Conservation (phyloP, 2,329 filamentous ascomycete genomes). For the Xylaria digitata region DNA sequence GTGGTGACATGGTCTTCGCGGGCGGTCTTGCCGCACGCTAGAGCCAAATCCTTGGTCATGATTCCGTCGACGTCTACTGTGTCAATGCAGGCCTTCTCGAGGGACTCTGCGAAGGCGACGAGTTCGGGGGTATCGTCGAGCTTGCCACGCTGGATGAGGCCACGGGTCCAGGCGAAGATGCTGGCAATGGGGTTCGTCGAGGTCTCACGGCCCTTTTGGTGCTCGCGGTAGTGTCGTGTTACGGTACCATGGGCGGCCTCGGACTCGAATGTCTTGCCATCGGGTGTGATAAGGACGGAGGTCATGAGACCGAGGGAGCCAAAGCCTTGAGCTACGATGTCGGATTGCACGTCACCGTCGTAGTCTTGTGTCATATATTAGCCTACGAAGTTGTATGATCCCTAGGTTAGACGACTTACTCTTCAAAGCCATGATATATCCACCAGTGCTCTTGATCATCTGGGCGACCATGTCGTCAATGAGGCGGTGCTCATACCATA, state of each 20-base stretch:
- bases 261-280: constrained; percentile 96
- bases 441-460: constrained; percentile 99
- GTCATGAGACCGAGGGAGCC: constrained; percentile 99
- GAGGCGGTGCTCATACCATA: constrained; percentile 99
- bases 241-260: constrained; percentile 99
- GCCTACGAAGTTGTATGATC: constrained; percentile 23
- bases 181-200: constrained; percentile 99
- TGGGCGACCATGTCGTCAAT: constrained; percentile 99
- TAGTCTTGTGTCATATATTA: constrained; percentile 76
- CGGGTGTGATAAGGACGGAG: constrained; percentile 94
- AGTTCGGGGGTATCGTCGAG: constrained; percentile 94
- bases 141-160: constrained; percentile 90
- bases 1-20: constrained; percentile 91
- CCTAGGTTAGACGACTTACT: constrained; percentile 67
- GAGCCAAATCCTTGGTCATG: constrained; percentile 99
- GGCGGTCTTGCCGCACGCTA: constrained; percentile 89
- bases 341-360: constrained; percentile 98
- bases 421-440: constrained; percentile 98
- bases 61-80: constrained; percentile 93
- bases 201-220: constrained; percentile 97
- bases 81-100: constrained; percentile 94
- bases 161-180: constrained; percentile 99
- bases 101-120: constrained; percentile 86
- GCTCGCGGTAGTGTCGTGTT: constrained; percentile 97
- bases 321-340: constrained; percentile 98